Evolutionary conservation across 371 early-diverging fungal genomes (phyloP).

Genomic region (Mucor saturninus): DNA sequence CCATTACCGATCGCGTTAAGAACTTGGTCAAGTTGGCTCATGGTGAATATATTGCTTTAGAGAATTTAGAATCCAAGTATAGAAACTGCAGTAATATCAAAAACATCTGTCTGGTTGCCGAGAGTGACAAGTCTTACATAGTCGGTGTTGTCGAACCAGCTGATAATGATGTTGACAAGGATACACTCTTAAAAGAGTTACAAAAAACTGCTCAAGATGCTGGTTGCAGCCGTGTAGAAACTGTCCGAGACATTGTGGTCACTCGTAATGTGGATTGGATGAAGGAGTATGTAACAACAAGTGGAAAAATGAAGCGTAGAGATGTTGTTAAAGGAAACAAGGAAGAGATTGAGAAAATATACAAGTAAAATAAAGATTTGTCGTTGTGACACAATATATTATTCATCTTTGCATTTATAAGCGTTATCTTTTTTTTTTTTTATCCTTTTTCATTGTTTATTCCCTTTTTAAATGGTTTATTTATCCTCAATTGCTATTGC

Average conservation of each 20-base stretch:
- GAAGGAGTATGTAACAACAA: conserved; percentile 59
- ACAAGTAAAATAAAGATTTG: conserved; percentile 27
- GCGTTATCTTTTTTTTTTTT: conserved; percentile 3
- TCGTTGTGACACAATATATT: neutral
- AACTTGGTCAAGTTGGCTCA: conserved; percentile 86
- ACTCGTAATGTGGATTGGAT: conserved; percentile 53
- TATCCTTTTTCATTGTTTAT: conserved; percentile 9
- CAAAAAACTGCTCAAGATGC: conserved; percentile 48
- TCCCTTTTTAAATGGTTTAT: conserved; percentile 20
- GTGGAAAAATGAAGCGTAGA: conserved; percentile 63
- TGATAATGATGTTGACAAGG: conserved; percentile 45
- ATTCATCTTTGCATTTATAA: neutral
- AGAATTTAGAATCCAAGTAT: conserved; percentile 91
- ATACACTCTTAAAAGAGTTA: conserved; percentile 46
- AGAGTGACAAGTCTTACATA: conserved; percentile 64
- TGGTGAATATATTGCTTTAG: conserved; percentile 97
- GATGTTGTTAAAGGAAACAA: conserved; percentile 55
- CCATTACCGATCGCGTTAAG: conserved; percentile 86
- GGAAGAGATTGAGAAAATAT: conserved; percentile 55
- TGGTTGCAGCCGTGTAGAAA: conserved; percentile 58
- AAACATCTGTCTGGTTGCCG: conserved; percentile 84
- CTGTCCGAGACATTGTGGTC: conserved; percentile 52
- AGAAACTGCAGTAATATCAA: conserved; percentile 69
- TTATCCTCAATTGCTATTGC: conserved; percentile 16
- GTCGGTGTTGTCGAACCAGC: conserved; percentile 75